Evolutionary conservation across 352 stramenopile genomes (phyloP).

Genomic region (Phytophthora crassamura): DNA sequence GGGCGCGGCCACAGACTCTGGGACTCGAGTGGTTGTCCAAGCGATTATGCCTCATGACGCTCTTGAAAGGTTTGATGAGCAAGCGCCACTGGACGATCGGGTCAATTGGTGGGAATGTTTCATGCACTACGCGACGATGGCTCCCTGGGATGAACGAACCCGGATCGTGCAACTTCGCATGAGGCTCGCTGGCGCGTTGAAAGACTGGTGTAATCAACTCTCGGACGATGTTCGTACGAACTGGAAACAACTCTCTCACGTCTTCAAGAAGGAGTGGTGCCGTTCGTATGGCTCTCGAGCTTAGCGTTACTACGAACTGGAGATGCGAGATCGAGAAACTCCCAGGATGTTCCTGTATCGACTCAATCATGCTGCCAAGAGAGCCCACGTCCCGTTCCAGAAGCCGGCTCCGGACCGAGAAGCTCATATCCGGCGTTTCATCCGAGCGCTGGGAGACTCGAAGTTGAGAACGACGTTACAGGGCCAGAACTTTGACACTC

Average conservation of each 20-base stretch:
- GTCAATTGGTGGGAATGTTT: slow-evolving; percentile 8
- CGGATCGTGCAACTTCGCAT: not conserved
- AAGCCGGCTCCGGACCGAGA: not conserved
- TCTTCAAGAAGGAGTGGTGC: too few relatives aligned
- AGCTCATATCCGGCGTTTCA: not conserved
- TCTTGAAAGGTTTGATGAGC: not conserved
- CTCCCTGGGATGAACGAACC: not conserved
- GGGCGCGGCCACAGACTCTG: not conserved
- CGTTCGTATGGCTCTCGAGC: too few relatives aligned
- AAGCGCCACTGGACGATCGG: not conserved
- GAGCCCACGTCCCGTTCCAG: not conserved
- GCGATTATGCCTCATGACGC: slow-evolving; percentile 1
- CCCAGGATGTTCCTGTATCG: too few relatives aligned
- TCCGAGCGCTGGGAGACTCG: not conserved
- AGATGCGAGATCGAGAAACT: too few relatives aligned
- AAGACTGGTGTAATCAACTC: not conserved
- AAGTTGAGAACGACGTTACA: not conserved
- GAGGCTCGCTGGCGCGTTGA: not conserved
- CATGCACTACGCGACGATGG: slow-evolving; percentile 7
- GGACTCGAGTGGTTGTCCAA: not conserved
- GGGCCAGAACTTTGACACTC: not conserved
- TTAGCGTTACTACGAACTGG: too few relatives aligned
- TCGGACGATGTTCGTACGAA: not conserved
- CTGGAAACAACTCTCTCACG: not conserved
- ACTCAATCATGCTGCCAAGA: slow-evolving; percentile 3